Conservation (phyloP, 306 rosid species). For the Prunus armeniaca region DNA sequence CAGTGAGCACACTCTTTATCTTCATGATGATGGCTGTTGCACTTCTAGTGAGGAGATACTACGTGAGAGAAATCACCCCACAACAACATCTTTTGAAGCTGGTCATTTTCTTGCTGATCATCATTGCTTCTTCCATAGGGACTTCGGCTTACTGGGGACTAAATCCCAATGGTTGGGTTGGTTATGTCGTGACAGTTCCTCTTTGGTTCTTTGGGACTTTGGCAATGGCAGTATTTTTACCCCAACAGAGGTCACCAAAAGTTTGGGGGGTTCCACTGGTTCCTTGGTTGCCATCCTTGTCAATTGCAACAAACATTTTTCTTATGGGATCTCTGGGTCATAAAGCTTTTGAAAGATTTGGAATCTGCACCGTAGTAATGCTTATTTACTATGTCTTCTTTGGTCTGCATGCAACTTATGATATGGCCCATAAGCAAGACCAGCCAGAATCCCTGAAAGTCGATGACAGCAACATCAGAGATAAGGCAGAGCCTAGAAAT, state of each 20-base stretch:
- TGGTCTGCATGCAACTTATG: conserved; percentile 83
- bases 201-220: conserved; percentile 65
- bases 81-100: conserved; percentile 40
- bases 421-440: conserved; percentile 58
- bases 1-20: conserved; percentile 68
- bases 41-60: conserved; percentile 76
- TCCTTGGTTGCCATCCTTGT: conserved; percentile 79
- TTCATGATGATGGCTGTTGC: conserved; percentile 76
- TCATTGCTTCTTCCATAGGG: conserved; percentile 66
- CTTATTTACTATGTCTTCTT: conserved; percentile 59
- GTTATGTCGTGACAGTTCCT: conserved; percentile 52
- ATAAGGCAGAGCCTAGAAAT: conserved; percentile 41
- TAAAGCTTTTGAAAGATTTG: conserved; percentile 63
- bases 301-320: conserved; percentile 65
- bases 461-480: conserved; percentile 17
- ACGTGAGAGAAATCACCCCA: conserved; percentile 56
- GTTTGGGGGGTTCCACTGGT: conserved; percentile 89
- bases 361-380: conserved; percentile 57
- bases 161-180: conserved; percentile 57
- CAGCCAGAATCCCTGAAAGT: conserved; percentile 26
- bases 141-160: conserved; percentile 68
- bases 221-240: conserved; percentile 46
- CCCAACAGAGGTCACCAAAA: conserved; percentile 58
- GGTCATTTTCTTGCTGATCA: conserved; percentile 43
- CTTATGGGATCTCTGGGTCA: conserved; percentile 67